phyloP scores from a whole-genome alignment of 2,329 filamentous ascomycete genomes.

The Ophiostoma ips region DNA sequence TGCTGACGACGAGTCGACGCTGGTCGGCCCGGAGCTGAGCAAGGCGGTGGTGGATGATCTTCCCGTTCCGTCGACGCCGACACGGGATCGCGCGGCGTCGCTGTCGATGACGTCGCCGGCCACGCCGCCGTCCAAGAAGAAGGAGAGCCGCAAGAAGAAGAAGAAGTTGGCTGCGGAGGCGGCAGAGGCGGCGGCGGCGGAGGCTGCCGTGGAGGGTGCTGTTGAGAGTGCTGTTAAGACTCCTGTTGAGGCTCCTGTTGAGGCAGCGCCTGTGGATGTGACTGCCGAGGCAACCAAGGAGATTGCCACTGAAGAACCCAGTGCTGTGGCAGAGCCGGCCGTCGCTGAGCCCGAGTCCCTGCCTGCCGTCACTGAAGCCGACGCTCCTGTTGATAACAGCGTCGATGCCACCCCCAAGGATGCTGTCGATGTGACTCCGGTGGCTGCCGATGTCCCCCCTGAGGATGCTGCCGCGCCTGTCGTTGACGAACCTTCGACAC shows the following conservation, averaged over 20 bases:
- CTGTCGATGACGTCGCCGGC: not conserved
- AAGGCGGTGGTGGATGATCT: not conserved
- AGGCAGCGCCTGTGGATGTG: not conserved
- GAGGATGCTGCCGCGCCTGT: too few species aligned
- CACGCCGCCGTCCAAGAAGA: not conserved
- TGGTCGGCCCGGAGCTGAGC: not conserved
- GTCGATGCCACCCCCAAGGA: too few species aligned
- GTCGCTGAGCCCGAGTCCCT: not conserved
- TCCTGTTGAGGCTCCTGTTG: not conserved
- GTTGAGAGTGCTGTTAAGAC: not conserved
- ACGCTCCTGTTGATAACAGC: too few species aligned
- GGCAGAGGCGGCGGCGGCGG: not conserved
- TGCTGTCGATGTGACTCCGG: too few species aligned
- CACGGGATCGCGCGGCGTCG: not conserved
- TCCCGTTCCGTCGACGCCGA: not conserved
- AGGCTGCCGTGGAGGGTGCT: not conserved
- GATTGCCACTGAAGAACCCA: not conserved
- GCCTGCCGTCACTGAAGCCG: too few species aligned
- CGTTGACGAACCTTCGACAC: not conserved
- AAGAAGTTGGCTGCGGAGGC: not conserved
- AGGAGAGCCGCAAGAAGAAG: not conserved
- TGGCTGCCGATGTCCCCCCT: too few species aligned
- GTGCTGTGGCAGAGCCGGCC: not conserved
- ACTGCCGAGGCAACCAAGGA: not conserved
- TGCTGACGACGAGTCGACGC: not conserved